Evolutionary conservation across 345 rosid species (phyloP).

Genomic region (Gossypium anomalum): DNA sequence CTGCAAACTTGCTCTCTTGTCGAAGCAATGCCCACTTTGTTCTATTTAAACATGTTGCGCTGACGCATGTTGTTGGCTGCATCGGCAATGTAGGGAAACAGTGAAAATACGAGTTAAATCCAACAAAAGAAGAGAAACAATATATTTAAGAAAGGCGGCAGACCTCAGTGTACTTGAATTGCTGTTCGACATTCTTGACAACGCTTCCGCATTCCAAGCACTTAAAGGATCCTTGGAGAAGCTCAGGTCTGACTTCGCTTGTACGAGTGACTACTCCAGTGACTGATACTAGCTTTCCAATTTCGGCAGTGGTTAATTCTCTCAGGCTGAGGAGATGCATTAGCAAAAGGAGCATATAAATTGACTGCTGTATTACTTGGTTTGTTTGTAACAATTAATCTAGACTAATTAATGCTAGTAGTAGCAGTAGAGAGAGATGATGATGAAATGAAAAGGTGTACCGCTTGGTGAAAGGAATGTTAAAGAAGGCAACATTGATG

Average conservation of each 20-base stretch:
- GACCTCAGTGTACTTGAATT: constrained; percentile 94
- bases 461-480: constrained; percentile 78
- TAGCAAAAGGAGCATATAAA: background rate
- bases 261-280: constrained; percentile 93
- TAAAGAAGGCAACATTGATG: constrained; percentile 76
- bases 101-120: background rate
- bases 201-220: constrained; percentile 80
- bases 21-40: constrained; percentile 79
- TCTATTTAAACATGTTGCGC: constrained; percentile 61
- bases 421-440: background rate
- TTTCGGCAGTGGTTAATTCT: constrained; percentile 77
- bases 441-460: constrained; percentile 11
- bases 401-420: background rate
- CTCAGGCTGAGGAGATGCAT: constrained; percentile 35
- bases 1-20: constrained; percentile 94
- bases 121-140: background rate
- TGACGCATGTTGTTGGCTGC: constrained; percentile 84
- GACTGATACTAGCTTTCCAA: constrained; percentile 85
- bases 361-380: background rate
- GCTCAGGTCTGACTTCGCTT: constrained; percentile 96
- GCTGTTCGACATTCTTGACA: constrained; percentile 84
- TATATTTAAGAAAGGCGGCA: background rate
- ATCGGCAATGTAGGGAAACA: constrained; percentile 4
- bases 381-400: background rate
- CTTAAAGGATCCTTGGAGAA: constrained; percentile 80